Conservation (phyloP, 208 protist genomes). For the Leishmania guyanensis region DNA sequence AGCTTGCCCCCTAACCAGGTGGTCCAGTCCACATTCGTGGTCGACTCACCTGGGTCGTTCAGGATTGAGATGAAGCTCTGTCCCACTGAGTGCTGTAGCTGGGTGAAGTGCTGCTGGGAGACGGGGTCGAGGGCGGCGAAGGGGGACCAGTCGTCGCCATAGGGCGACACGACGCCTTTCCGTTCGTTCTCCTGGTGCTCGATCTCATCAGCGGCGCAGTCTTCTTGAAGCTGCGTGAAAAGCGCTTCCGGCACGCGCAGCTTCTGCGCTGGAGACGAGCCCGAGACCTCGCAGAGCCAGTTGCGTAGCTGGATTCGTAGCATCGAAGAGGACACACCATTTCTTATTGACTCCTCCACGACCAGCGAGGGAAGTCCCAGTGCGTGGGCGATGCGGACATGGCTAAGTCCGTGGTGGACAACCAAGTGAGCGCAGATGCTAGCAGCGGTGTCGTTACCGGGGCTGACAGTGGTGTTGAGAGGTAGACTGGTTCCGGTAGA, state of each 20-base stretch:
- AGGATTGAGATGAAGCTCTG: constrained; percentile 92
- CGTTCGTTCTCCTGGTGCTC: constrained; percentile 10
- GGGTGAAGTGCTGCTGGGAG: constrained; percentile 72
- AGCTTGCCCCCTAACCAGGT: constrained; percentile 73
- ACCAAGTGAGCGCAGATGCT: constrained; percentile 75
- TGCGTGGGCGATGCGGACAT: constrained; percentile 39
- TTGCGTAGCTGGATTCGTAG: constrained; percentile 62
- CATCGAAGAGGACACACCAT: constrained; percentile 59
- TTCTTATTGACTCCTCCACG: constrained; percentile 79
- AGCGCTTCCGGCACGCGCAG: constrained; percentile 42
- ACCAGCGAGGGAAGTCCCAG: constrained; percentile 70
- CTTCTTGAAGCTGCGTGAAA: constrained; percentile 41
- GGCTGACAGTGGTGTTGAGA: background rate
- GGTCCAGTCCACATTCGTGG: constrained; percentile 45
- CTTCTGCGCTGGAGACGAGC: constrained; percentile 7
- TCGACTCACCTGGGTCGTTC: constrained; percentile 69
- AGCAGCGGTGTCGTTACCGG: constrained; percentile 47
- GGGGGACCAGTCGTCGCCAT: constrained; percentile 32
- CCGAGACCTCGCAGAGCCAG: constrained; percentile 57
- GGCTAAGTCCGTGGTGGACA: constrained; percentile 42
- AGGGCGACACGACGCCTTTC: constrained; percentile 5
- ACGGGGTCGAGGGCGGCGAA: constrained; percentile 65
- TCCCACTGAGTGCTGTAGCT: constrained; percentile 73
- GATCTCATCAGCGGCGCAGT: constrained; percentile 36
- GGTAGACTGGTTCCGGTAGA: background rate